Evolutionary conservation across 2,329 filamentous ascomycete species (phyloP).

Genomic region (Colletotrichum scovillei): DNA sequence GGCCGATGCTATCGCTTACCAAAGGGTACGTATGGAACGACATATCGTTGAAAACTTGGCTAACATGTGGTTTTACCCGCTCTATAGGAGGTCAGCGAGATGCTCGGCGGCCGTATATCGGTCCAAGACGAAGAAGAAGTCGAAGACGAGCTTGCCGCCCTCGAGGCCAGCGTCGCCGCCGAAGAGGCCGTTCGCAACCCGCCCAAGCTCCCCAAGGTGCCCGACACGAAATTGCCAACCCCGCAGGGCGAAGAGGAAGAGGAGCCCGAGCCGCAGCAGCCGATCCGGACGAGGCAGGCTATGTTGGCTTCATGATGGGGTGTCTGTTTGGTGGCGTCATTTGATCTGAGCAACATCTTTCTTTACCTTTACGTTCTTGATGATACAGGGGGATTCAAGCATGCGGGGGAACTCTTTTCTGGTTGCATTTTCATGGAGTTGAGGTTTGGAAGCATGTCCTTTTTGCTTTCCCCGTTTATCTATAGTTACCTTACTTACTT

Average conservation of each 20-base stretch:
- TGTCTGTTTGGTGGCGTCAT: too few species aligned
- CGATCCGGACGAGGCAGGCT: constrained; percentile 39
- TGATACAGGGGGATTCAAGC: background rate
- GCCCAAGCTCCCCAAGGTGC: constrained; percentile 42
- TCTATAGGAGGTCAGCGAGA: constrained; percentile 86
- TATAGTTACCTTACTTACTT: background rate
- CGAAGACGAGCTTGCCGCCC: constrained; percentile 89
- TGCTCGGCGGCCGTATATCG: constrained; percentile 88
- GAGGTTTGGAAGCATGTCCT: background rate
- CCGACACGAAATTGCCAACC: constrained; percentile 47
- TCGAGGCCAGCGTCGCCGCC: constrained; percentile 62
- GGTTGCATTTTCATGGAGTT: constrained; percentile 18
- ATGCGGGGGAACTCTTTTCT: background rate
- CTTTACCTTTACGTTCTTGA: background rate
- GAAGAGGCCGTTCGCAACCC: constrained; percentile 31
- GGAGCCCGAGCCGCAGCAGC: constrained; percentile 25
- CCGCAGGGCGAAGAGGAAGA: constrained; percentile 35
- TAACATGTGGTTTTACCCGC: background rate
- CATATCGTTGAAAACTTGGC: background rate
- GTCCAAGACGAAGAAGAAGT: constrained; percentile 98
- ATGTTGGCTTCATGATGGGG: constrained; percentile 50
- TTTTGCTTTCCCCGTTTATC: background rate
- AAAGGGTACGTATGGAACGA: constrained; percentile 63
- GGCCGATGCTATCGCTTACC: constrained; percentile 90
- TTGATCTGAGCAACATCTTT: background rate